A percentile compares a stretch with the other conserved stretches of the same genome.
Evolutionary conservation across 768 basidiomycete genomes (phyloP).

Genomic region (Phylloporus sp.): DNA sequence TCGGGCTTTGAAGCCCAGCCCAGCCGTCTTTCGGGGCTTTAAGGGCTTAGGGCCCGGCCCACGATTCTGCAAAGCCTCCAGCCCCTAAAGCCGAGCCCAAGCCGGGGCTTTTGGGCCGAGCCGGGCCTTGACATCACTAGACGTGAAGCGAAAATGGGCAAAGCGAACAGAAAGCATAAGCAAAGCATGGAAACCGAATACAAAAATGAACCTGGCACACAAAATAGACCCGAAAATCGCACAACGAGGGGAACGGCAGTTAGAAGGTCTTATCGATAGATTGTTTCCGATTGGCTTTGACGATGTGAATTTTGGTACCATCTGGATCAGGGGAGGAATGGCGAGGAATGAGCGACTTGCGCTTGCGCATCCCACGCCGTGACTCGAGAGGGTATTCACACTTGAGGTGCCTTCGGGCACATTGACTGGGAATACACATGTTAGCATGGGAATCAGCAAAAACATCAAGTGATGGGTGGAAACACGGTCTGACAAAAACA

Average conservation of each 20-base stretch:
- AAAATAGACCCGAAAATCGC: neutral
- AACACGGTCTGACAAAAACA: no score
- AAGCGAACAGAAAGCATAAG: slow-evolving; percentile 25
- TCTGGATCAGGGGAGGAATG: slow-evolving; percentile 26
- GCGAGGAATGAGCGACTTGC: slow-evolving; percentile 34
- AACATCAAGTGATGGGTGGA: slow-evolving; percentile 14
- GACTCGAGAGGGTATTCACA: slow-evolving; percentile 73
- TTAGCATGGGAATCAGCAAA: slow-evolving; percentile 32
- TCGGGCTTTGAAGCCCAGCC: no score
- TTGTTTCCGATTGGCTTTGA: slow-evolving; percentile 28
- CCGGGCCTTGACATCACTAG: no score
- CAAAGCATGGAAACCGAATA: slow-evolving; percentile 17
- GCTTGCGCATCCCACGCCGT: slow-evolving; percentile 59
- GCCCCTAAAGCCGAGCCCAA: no score
- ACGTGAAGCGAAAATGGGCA: neutral
- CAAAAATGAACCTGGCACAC: neutral
- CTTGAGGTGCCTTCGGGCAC: slow-evolving; percentile 60
- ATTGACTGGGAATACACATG: slow-evolving; percentile 51
- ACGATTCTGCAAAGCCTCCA: no score
- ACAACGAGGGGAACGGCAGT: neutral
- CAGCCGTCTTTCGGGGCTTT: no score
- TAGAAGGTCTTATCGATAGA: slow-evolving; percentile 24
- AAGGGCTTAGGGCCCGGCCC: no score
- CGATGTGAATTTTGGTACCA: slow-evolving; percentile 19
- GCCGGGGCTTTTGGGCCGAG: no score